These are phyloP conservation scores for Arthrobotrys sphaeroides DNA, from an alignment of 2,329 filamentous ascomycete species.

Conservation along the genomic window DNA sequence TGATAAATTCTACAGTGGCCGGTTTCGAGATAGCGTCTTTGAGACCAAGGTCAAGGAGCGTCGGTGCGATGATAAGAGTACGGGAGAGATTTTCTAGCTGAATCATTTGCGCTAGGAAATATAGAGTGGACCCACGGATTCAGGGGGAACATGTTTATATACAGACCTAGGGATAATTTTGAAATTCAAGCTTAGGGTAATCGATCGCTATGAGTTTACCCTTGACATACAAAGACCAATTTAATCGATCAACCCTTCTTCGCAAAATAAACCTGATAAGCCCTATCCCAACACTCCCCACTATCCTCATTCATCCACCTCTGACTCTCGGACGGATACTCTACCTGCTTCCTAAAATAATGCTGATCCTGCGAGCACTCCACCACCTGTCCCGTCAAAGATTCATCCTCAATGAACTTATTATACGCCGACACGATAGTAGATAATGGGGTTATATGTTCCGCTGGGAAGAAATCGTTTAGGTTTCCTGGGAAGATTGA, in stretches of 20 bases:
- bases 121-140: too few species aligned
- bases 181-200: too few species aligned
- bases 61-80: too few species aligned
- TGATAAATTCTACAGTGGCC: too few species aligned
- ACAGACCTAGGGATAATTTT: too few species aligned
- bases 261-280: slow-evolving; percentile 41
- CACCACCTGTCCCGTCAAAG: slow-evolving; percentile 61
- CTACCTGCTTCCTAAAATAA: slow-evolving; percentile 61
- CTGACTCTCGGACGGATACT: slow-evolving; percentile 62
- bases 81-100: too few species aligned
- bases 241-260: not conserved
- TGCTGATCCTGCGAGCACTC: slow-evolving; percentile 62
- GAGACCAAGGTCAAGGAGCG: too few species aligned
- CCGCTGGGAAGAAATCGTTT: slow-evolving; percentile 58
- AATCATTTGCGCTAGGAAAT: too few species aligned
- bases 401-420: slow-evolving; percentile 59
- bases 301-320: slow-evolving; percentile 58
- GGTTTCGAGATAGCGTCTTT: too few species aligned
- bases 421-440: slow-evolving; percentile 60
- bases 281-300: slow-evolving; percentile 35
- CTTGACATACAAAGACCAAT: not conserved
- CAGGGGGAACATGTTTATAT: too few species aligned
- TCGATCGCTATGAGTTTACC: too few species aligned
- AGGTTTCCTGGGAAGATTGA: slow-evolving; percentile 58
- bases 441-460: slow-evolving; percentile 60